Conservation (phyloP, 2,329 filamentous ascomycete genomes). For the Pyrenophora tritici-repentis region DNA sequence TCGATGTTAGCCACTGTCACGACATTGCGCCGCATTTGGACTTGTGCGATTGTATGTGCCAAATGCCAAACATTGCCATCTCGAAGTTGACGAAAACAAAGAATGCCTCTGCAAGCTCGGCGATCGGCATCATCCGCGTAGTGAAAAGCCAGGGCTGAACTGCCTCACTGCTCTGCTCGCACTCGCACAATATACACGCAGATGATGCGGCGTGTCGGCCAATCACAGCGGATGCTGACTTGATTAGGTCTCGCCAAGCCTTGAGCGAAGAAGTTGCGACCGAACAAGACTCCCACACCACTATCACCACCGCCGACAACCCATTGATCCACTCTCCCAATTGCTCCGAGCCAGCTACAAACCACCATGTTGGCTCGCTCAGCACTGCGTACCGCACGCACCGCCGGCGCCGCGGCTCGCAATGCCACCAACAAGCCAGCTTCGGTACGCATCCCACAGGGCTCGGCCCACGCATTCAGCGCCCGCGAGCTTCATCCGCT, state of each 20-base stretch:
- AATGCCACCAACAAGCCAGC: constrained; percentile 53
- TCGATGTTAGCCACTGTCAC: too few relatives aligned
- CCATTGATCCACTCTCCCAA: constrained; percentile 44
- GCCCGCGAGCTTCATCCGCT: constrained; percentile 33
- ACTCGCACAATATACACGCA: background rate
- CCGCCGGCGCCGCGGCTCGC: constrained; percentile 81
- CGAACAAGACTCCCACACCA: constrained; percentile 28
- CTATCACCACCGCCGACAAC: constrained; percentile 35
- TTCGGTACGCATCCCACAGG: constrained; percentile 51
- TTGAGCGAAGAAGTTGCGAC: constrained; percentile 23
- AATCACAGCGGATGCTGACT: constrained; percentile 25
- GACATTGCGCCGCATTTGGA: too few relatives aligned
- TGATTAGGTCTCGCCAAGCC: constrained; percentile 21
- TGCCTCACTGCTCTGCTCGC: background rate
- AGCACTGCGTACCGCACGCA: constrained; percentile 85
- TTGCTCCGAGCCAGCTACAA: constrained; percentile 46
- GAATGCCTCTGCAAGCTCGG: too few relatives aligned
- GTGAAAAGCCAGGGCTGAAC: background rate
- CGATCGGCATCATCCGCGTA: too few relatives aligned
- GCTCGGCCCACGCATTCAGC: constrained; percentile 31
- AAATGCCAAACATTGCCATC: too few relatives aligned
- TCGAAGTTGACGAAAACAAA: too few relatives aligned
- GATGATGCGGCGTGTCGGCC: constrained; percentile 17
- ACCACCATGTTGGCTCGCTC: constrained; percentile 90
- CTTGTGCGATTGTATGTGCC: too few relatives aligned